Percentiles rank a stretch among this genome's conserved stretches.
Evolutionary conservation across 1,284 basidiomycete genomes (phyloP).

Genomic region (Puccinia novopanici): DNA sequence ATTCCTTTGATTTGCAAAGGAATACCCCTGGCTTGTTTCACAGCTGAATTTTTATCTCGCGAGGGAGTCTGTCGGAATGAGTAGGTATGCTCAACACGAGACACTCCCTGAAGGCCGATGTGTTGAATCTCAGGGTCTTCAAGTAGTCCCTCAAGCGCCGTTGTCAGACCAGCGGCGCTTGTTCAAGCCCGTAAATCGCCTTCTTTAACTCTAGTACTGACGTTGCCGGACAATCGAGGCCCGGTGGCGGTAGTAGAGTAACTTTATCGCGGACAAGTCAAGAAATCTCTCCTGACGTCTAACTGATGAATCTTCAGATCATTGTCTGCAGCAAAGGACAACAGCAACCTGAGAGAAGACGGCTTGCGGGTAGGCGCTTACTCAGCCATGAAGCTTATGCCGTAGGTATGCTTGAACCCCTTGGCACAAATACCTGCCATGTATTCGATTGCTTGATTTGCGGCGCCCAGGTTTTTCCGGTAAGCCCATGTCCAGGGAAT

Average conservation of each 20-base stretch:
- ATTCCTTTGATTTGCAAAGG: too few relatives aligned
- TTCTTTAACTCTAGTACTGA: not conserved
- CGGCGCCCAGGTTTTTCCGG: not conserved
- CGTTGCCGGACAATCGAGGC: not conserved
- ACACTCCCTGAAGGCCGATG: too few relatives aligned
- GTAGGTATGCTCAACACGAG: too few relatives aligned
- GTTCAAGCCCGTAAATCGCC: not conserved
- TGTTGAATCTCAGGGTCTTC: not conserved
- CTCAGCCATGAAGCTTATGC: not conserved
- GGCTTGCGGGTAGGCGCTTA: not conserved
- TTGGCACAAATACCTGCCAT: too few relatives aligned
- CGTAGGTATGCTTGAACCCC: not conserved
- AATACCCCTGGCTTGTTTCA: too few relatives aligned
- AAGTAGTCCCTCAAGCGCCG: too few relatives aligned
- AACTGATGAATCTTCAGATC: not conserved
- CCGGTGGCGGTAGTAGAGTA: not conserved
- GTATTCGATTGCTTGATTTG: not conserved
- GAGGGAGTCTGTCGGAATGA: too few relatives aligned
- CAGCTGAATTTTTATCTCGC: too few relatives aligned
- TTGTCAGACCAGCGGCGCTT: too few relatives aligned
- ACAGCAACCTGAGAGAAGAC: not conserved
- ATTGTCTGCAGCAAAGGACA: not conserved
- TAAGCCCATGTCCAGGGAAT: not conserved
- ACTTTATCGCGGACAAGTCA: not conserved
- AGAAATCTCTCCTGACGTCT: not conserved